Base-by-base conservation (phyloP, 768 basidiomycete genomes). In the Panus rudis region DNA sequence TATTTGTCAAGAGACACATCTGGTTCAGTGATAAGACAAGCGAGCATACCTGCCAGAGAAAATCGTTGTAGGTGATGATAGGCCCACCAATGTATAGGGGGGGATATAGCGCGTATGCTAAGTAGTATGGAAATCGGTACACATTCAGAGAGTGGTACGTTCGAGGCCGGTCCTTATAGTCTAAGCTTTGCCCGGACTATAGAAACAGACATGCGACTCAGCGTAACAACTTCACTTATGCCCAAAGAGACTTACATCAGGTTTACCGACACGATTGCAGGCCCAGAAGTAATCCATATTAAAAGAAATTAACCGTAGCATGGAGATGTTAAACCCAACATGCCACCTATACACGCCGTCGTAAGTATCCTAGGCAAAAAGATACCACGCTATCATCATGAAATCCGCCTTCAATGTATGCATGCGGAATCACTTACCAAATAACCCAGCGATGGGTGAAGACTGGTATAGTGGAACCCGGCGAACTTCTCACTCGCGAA, bases 41-140 rank as follows among this genome's bases (percentile, higher is more conserved):
- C n/a, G 25, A 8, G 13, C 73, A 47, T 28, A 91, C 91, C 80
- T 97, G 94, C 81, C 84, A 89, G 54, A 90, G 67, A 59, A 91
- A 98, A 60, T 96, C 90, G 56, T 94, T 94, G 70, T 91, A 98
- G 0, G 93, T 86, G 60, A 98, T 78, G 52, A 98, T 93, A 0
- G 96, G 96, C 0, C 96, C 94, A 2, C 89, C 93, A 39, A 98
- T 87, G 58, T 97, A 99, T 10, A 98, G 68, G 1, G 96, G 93
- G 1, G 93, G 79, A 56, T 98, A 99, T 6, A 97, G 64, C n/a
- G 75, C 71, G 57, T 97, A 98, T 19, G 86, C 73, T 8, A 96
- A 41, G 59, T 90, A 94, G 55, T 85, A 84, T 14, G 64, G 37
- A 50, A 79, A 82, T 1, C 77, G 73, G 58, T 92, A 96, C 39